Percentiles rank a stretch among this genome's conserved stretches.
Evolutionary conservation across 495 filamentous ascomycete species (phyloP).

Genomic region (Penicillium subrubescens): DNA sequence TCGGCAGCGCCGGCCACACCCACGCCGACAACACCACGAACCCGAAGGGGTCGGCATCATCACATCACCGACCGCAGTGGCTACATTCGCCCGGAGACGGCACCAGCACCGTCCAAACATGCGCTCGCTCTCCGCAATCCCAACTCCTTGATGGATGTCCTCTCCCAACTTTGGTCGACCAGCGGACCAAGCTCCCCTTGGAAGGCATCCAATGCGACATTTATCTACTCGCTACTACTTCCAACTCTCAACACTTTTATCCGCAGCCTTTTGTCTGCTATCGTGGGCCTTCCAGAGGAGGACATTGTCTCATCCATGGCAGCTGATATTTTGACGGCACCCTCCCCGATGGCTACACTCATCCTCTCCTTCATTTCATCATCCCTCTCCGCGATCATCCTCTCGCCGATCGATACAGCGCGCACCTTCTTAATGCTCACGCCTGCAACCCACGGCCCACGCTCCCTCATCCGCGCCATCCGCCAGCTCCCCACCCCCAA

Average conservation of each 20-base stretch:
- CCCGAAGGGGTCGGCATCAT: conserved; percentile 44
- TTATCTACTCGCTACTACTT: conserved; percentile 81
- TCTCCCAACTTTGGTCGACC: conserved; percentile 83
- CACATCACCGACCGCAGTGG: conserved; percentile 55
- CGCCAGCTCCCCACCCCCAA: conserved; percentile 69
- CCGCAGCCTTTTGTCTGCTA: conserved; percentile 76
- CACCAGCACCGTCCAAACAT: conserved; percentile 49
- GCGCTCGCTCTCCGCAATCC: conserved; percentile 68
- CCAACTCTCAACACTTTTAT: conserved; percentile 87
- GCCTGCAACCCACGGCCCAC: conserved; percentile 68
- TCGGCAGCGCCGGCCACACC: conserved; percentile 62
- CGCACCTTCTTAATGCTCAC: conserved; percentile 87
- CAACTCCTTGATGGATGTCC: conserved; percentile 74
- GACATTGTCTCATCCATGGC: conserved; percentile 57
- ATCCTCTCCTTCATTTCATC: conserved; percentile 81
- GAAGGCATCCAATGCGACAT: conserved; percentile 92
- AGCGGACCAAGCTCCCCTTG: conserved; percentile 90
- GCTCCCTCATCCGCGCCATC: conserved; percentile 73
- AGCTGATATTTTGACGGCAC: conserved; percentile 65
- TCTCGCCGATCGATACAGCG: conserved; percentile 86
- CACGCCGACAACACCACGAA: conserved; percentile 56
- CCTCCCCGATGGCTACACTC: conserved; percentile 72
- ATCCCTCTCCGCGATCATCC: conserved; percentile 73
- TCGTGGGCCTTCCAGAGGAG: conserved; percentile 81
- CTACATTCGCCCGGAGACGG: conserved; percentile 46